phyloP scores from a whole-genome alignment of 2,329 filamentous ascomycete genomes.

The Paradendryphiella salina region DNA sequence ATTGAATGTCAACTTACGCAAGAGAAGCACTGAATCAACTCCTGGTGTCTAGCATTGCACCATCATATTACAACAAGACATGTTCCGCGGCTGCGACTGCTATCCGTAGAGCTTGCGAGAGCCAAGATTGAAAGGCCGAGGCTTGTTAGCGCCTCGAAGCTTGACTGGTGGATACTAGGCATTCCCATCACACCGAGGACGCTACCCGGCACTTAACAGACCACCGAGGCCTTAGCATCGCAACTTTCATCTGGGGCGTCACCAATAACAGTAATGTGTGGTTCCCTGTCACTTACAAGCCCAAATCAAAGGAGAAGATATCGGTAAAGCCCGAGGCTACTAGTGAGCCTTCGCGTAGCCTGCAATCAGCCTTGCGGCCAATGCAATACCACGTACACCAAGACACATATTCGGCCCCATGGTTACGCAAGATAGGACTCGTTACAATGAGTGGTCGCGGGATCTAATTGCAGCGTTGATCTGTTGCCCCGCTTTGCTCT shows the following conservation, averaged over 20 bases:
- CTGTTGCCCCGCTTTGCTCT: constrained; percentile 14
- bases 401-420: constrained; percentile 8
- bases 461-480: constrained; percentile 35
- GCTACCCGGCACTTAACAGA: constrained; percentile 5
- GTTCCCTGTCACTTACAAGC: not conserved
- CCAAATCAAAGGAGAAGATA: not conserved
- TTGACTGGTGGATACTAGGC: constrained; percentile 27
- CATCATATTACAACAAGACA: not conserved
- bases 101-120: constrained; percentile 18
- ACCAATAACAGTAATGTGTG: constrained; percentile 11
- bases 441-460: constrained; percentile 24
- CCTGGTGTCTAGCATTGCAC: too few species aligned
- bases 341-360: constrained; percentile 6
- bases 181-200: constrained; percentile 11
- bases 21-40: not conserved
- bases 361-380: constrained; percentile 9
- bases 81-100: constrained; percentile 3
- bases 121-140: constrained; percentile 33
- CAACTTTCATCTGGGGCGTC: constrained; percentile 15
- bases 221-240: constrained; percentile 1
- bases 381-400: constrained; percentile 3
- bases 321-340: constrained; percentile 2
- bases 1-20: not conserved
- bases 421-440: constrained; percentile 24
- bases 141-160: constrained; percentile 30